Evolutionary conservation across 1,284 basidiomycete genomes (phyloP).

Genomic region (Trichosporon sp.): DNA sequence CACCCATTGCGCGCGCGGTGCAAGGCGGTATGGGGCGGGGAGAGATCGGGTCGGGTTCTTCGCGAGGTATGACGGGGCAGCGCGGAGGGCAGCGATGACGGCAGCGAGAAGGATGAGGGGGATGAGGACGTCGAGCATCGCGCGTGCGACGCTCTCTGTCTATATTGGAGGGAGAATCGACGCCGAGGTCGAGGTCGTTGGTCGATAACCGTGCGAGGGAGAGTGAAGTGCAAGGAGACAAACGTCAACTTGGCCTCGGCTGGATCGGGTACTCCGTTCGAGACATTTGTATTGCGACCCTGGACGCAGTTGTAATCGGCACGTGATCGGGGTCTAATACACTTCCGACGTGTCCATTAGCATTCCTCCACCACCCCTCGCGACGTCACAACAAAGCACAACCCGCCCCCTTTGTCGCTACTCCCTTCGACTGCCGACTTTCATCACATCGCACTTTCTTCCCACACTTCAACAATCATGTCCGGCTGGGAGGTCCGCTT

Average conservation of each 20-base stretch:
- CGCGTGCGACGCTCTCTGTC: constrained; percentile 14
- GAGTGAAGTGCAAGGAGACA: background rate
- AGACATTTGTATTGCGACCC: background rate
- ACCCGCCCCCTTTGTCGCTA: no score
- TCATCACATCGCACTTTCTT: background rate
- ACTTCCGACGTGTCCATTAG: constrained; percentile 4
- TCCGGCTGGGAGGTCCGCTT: constrained; percentile 75
- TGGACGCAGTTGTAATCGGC: background rate
- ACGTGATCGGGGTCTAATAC: constrained; percentile 14
- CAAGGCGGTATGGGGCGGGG: constrained; percentile 32
- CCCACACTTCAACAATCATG: constrained; percentile 12
- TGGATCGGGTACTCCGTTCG: background rate
- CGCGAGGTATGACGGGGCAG: constrained; percentile 24
- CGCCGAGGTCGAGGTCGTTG: background rate
- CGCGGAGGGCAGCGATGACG: constrained; percentile 31
- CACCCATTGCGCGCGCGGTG: constrained; percentile 31
- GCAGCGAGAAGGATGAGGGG: constrained; percentile 33
- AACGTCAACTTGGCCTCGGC: background rate
- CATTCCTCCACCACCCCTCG: background rate
- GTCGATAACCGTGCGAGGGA: constrained; percentile 7
- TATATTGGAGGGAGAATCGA: background rate
- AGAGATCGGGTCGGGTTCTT: background rate
- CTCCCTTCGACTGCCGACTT: background rate
- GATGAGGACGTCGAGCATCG: constrained; percentile 39
- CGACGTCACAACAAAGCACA: constrained; percentile 11